These are phyloP conservation scores for Pseudoneurospora amorphoporcata DNA, from an alignment of 495 filamentous ascomycete genomes.

Conservation along the genomic window DNA sequence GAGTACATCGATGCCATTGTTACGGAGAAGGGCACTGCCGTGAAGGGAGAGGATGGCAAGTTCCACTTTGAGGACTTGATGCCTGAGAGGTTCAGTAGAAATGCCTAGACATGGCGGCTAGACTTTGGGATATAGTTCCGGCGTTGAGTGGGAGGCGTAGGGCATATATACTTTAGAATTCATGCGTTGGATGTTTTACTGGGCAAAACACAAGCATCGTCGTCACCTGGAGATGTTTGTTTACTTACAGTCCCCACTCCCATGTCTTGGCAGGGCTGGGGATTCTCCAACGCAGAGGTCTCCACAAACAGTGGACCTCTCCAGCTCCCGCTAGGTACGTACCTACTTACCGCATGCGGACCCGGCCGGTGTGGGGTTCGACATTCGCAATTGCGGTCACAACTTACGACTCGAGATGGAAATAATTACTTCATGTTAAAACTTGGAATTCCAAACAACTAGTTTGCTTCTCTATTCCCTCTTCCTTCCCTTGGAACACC, in stretches of 20 bases:
- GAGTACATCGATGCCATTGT: conserved; percentile 86
- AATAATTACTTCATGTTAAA: neutral
- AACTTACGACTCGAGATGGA: neutral
- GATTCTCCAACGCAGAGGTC: neutral
- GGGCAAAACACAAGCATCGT: neutral
- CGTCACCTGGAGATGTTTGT: neutral
- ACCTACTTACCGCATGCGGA: neutral
- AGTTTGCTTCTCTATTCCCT: neutral
- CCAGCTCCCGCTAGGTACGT: neutral
- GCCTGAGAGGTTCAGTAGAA: conserved; percentile 32
- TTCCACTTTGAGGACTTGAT: conserved; percentile 57
- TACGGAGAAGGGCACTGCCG: conserved; percentile 80
- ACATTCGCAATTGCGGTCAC: neutral
- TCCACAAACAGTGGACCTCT: neutral
- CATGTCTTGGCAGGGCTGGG: neutral
- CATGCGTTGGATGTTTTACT: neutral
- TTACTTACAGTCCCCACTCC: neutral
- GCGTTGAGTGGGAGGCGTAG: neutral
- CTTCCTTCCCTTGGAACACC: neutral
- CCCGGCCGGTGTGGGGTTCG: neutral
- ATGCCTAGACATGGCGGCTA: neutral
- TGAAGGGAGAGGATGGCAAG: conserved; percentile 59
- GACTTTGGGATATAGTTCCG: neutral
- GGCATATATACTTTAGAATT: neutral
- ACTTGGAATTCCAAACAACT: neutral